A percentile compares a stretch with the other conserved stretches of the same genome.
These are phyloP conservation scores for Ascochyta koolunga DNA, from an alignment of 2,329 filamentous ascomycete genomes.

Conservation along the genomic window DNA sequence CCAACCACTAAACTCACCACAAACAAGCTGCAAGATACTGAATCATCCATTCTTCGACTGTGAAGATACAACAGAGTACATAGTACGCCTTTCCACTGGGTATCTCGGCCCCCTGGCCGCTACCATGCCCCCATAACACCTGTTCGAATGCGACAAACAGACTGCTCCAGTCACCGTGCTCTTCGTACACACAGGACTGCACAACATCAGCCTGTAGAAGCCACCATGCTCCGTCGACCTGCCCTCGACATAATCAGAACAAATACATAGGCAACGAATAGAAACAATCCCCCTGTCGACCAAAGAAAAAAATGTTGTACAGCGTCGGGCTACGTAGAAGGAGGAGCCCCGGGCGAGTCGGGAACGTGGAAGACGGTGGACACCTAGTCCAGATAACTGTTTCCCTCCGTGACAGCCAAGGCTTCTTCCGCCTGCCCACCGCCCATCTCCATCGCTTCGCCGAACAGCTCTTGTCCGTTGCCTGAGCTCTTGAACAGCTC, in stretches of 20 bases:
- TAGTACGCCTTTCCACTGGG: slow-evolving; percentile 25
- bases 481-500: slow-evolving; percentile 47
- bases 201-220: background rate
- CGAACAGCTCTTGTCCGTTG: slow-evolving; percentile 46
- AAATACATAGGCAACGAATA: slow-evolving; percentile 17
- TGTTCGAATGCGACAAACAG: slow-evolving; percentile 8
- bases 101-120: slow-evolving; percentile 22
- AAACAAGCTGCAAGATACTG: background rate
- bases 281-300: background rate
- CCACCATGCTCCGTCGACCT: background rate
- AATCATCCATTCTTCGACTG: slow-evolving; percentile 18
- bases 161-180: background rate
- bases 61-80: slow-evolving; percentile 16
- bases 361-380: slow-evolving; percentile 8
- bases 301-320: slow-evolving; percentile 10
- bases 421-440: slow-evolving; percentile 48
- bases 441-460: slow-evolving; percentile 43
- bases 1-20: background rate
- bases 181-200: background rate
- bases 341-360: background rate
- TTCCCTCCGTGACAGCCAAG: slow-evolving; percentile 44
- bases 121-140: slow-evolving; percentile 11
- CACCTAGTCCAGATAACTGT: slow-evolving; percentile 42
- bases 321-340: background rate
- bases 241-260: slow-evolving; percentile 1